phyloP scores from a whole-genome alignment of 495 filamentous ascomycete species.

The Viridothelium virens region DNA sequence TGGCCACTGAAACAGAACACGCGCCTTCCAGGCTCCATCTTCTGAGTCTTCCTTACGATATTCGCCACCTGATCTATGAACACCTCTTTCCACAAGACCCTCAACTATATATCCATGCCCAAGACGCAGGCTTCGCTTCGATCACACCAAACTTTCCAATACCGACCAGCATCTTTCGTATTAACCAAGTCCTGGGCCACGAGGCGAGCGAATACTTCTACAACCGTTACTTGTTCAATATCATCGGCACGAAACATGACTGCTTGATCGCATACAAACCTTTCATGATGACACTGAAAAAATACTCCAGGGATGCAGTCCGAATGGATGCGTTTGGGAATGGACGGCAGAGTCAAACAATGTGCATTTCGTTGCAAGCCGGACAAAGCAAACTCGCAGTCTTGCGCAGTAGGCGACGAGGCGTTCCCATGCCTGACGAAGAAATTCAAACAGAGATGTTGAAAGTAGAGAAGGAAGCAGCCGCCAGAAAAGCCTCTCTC shows the following conservation, averaged over 20 bases:
- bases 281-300: conserved; percentile 16
- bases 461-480: not conserved
- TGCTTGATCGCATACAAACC: conserved; percentile 17
- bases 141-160: conserved; percentile 10
- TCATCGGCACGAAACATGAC: conserved; percentile 21
- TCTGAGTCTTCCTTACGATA: conserved; percentile 20
- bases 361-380: conserved; percentile 23
- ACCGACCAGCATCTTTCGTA: conserved; percentile 7
- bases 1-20: not conserved
- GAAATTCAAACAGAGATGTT: conserved; percentile 18
- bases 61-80: conserved; percentile 23
- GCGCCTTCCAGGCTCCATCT: not conserved
- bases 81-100: conserved; percentile 19
- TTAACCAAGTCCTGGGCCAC: conserved; percentile 9
- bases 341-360: conserved; percentile 22
- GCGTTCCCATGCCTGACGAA: conserved; percentile 15
- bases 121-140: not conserved
- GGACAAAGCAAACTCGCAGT: conserved; percentile 17
- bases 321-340: conserved; percentile 24
- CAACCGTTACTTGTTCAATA: conserved; percentile 24
- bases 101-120: conserved; percentile 23
- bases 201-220: conserved; percentile 22
- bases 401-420: conserved; percentile 16
- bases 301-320: conserved; percentile 18
- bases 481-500: not conserved